Evolutionary conservation across 1,284 basidiomycete genomes (phyloP).

Genomic region (Laetiporus sulphureus): DNA sequence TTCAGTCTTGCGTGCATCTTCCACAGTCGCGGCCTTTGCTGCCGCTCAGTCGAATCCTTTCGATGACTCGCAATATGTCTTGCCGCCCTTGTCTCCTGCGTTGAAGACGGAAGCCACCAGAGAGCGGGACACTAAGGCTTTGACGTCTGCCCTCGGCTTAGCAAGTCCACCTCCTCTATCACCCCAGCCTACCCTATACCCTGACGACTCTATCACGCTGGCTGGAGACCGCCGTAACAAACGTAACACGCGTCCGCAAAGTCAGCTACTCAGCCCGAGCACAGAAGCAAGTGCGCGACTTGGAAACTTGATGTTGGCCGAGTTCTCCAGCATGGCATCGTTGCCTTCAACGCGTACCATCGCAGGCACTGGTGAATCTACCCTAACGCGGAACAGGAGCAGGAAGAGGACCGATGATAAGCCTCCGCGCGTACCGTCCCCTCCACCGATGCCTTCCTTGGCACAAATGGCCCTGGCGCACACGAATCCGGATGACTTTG

Average conservation of each 20-base stretch:
- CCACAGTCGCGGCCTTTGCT: conserved; percentile 12
- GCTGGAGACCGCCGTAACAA: conserved; percentile 32
- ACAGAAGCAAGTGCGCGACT: conserved; percentile 40
- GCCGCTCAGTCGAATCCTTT: conserved; percentile 20
- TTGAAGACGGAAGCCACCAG: conserved; percentile 39
- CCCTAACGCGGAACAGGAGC: conserved; percentile 7
- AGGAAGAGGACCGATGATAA: conserved; percentile 41
- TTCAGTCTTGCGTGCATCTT: conserved; percentile 43
- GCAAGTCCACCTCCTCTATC: conserved; percentile 27
- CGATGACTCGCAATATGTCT: conserved; percentile 22
- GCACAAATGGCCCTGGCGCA: conserved; percentile 71
- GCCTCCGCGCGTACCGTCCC: conserved; percentile 73
- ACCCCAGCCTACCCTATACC: conserved; percentile 56
- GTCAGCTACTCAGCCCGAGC: conserved; percentile 22
- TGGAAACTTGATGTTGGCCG: conserved; percentile 55
- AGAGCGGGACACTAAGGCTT: conserved; percentile 43
- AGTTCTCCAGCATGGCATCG: conserved; percentile 34
- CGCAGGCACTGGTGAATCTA: conserved; percentile 9
- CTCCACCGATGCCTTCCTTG: conserved; percentile 65
- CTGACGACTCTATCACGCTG: conserved; percentile 65
- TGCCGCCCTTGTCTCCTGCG: conserved; percentile 26
- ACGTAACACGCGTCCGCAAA: conserved; percentile 10
- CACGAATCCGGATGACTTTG: conserved; percentile 50
- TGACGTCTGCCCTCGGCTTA: conserved; percentile 51
- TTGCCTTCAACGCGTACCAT: conserved; percentile 26